Evolutionary conservation across 192 early-diverging fungal genomes (phyloP).

Genomic region (Chytriomyces sp.): DNA sequence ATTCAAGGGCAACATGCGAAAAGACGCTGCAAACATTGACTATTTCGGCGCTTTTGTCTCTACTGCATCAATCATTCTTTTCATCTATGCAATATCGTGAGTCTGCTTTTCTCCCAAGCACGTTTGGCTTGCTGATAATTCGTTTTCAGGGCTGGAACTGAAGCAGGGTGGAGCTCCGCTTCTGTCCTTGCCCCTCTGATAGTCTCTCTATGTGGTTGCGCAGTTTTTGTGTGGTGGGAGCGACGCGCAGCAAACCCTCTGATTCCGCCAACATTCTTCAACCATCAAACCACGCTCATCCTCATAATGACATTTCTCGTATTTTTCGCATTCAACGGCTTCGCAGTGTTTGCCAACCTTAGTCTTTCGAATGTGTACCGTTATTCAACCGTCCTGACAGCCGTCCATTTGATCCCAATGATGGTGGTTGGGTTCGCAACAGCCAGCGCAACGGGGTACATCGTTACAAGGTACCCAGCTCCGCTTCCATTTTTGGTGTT

Average conservation of each 20-base stretch:
- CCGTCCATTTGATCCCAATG: slow-evolving; percentile 25
- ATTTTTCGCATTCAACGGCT: slow-evolving; percentile 20
- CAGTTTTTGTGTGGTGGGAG: slow-evolving; percentile 19
- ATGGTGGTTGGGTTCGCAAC: slow-evolving; percentile 24
- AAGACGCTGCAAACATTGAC: slow-evolving; percentile 26
- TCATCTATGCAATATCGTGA: slow-evolving; percentile 38
- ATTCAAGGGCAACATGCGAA: neutral
- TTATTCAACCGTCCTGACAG: slow-evolving; percentile 14
- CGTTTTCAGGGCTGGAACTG: neutral
- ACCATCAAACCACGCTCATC: slow-evolving; percentile 4
- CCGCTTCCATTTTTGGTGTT: slow-evolving; percentile 19
- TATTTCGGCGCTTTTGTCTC: slow-evolving; percentile 39
- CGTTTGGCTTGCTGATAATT: neutral
- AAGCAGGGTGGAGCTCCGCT: neutral
- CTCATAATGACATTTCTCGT: slow-evolving; percentile 13
- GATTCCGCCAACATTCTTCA: slow-evolving; percentile 2
- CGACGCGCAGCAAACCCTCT: neutral
- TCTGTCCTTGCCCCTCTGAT: slow-evolving; percentile 3
- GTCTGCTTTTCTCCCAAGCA: neutral
- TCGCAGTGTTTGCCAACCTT: slow-evolving; percentile 15
- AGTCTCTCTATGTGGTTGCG: neutral
- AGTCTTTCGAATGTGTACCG: slow-evolving; percentile 8
- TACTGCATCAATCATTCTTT: slow-evolving; percentile 37
- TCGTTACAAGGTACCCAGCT: slow-evolving; percentile 8
- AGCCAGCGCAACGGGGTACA: slow-evolving; percentile 8